Evolutionary conservation across 495 filamentous ascomycete species (phyloP).

Genomic region (Staphylotrichum longicolle): DNA sequence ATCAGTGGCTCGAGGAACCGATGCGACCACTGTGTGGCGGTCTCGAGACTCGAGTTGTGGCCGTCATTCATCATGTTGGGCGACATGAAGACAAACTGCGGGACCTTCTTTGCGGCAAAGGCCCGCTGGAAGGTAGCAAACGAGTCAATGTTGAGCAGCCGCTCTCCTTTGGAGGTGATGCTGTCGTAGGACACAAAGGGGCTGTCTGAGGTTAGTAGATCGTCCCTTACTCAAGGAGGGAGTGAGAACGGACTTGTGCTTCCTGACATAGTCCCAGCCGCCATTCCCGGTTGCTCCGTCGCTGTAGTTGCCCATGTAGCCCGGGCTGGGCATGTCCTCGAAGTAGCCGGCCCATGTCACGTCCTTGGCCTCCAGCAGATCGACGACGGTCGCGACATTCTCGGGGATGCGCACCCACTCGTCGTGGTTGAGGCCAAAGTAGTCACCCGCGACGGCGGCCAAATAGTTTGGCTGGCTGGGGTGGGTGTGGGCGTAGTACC

Average conservation of each 20-base stretch:
- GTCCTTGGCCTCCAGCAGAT: slow-evolving; percentile 60
- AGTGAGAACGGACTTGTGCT: slow-evolving; percentile 55
- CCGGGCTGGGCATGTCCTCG: slow-evolving; percentile 63
- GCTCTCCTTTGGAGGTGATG: slow-evolving; percentile 49
- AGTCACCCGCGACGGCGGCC: slow-evolving; percentile 61
- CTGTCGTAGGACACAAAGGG: slow-evolving; percentile 53
- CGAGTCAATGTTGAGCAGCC: slow-evolving; percentile 58
- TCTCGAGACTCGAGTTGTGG: slow-evolving; percentile 62
- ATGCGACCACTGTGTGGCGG: slow-evolving; percentile 57
- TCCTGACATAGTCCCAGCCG: slow-evolving; percentile 64
- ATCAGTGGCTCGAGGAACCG: slow-evolving; percentile 59
- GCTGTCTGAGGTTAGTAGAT: slow-evolving; percentile 30
- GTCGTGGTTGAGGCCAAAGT: slow-evolving; percentile 68
- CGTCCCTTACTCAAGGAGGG: not conserved
- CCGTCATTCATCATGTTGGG: slow-evolving; percentile 73
- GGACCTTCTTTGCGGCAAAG: slow-evolving; percentile 54
- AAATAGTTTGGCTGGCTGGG: slow-evolving; percentile 49
- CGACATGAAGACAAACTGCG: slow-evolving; percentile 65
- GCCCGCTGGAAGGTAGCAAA: slow-evolving; percentile 58
- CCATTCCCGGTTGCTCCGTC: slow-evolving; percentile 46
- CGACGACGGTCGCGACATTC: slow-evolving; percentile 67
- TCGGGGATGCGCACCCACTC: slow-evolving; percentile 55
- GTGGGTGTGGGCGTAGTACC: slow-evolving; percentile 61
- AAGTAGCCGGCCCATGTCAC: slow-evolving; percentile 68
- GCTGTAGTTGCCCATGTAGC: slow-evolving; percentile 60